These are phyloP conservation scores for Tricladium varicosporioides DNA, from an alignment of 2,329 filamentous ascomycete species.

Conservation along the genomic window DNA sequence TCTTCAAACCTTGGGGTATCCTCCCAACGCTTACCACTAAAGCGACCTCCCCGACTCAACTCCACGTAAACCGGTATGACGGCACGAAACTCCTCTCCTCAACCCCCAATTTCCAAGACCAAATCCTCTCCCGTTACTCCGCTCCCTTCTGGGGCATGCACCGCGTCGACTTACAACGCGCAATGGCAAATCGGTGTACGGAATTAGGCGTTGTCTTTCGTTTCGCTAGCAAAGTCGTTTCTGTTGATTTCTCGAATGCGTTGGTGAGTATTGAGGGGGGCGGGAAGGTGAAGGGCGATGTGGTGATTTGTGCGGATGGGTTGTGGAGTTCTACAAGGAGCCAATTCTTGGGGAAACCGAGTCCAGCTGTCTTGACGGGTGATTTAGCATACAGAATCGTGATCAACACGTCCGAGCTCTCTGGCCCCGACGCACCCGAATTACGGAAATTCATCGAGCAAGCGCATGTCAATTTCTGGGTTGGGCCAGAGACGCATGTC, in stretches of 20 bases:
- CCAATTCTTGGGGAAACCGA: slow-evolving; percentile 43
- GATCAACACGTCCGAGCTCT: slow-evolving; percentile 49
- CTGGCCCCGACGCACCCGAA: slow-evolving; percentile 43
- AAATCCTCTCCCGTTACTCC: slow-evolving; percentile 21
- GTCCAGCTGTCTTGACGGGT: slow-evolving; percentile 55
- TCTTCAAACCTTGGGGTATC: slow-evolving; percentile 31
- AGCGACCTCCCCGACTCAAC: slow-evolving; percentile 41
- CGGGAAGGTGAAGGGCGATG: slow-evolving; percentile 44
- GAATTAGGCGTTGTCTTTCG: slow-evolving; percentile 39
- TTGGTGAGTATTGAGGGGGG: slow-evolving; percentile 21
- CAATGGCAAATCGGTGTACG: slow-evolving; percentile 39
- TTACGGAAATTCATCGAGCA: slow-evolving; percentile 52
- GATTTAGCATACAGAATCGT: slow-evolving; percentile 66
- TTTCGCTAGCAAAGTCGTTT: slow-evolving; percentile 37
- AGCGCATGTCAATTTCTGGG: slow-evolving; percentile 58
- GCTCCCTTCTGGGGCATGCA: slow-evolving; percentile 46
- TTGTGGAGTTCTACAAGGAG: slow-evolving; percentile 59
- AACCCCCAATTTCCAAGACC: slow-evolving; percentile 26
- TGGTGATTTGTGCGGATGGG: slow-evolving; percentile 63
- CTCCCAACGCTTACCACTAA: slow-evolving; percentile 19
- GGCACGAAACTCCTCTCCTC: slow-evolving; percentile 37
- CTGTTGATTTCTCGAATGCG: slow-evolving; percentile 24
- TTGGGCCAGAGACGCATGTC: slow-evolving; percentile 59
- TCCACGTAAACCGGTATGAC: slow-evolving; percentile 53
- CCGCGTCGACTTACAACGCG: slow-evolving; percentile 46